Evolutionary conservation across 345 rosid species (phyloP).

Genomic region (Eucalyptus erythrocorys): DNA sequence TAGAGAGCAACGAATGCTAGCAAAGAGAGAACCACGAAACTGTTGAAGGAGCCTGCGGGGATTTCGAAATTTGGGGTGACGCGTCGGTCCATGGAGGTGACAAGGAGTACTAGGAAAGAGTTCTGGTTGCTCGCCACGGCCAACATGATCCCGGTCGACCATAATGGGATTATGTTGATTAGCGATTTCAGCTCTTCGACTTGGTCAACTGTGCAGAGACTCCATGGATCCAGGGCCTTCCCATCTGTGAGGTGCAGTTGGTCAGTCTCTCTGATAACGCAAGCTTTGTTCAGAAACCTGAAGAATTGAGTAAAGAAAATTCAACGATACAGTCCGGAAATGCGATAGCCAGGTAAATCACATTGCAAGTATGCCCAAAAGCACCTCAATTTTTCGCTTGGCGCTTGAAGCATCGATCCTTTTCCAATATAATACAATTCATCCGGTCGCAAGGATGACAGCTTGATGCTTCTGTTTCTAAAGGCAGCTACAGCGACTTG

Average conservation of each 20-base stretch:
- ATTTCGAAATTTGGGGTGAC: constrained; percentile 40
- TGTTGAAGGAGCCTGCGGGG: constrained; percentile 61
- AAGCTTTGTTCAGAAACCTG: constrained; percentile 76
- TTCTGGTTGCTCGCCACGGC: constrained; percentile 43
- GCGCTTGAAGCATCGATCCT: neutral
- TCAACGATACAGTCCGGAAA: neutral
- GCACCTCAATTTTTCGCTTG: constrained; percentile 34
- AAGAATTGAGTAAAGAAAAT: neutral
- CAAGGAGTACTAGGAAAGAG: constrained; percentile 51
- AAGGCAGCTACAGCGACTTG: constrained; percentile 4
- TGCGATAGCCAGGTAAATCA: neutral
- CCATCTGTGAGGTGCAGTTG: constrained; percentile 43
- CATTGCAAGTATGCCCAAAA: neutral
- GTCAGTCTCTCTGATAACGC: constrained; percentile 35
- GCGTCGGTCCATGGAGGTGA: constrained; percentile 63
- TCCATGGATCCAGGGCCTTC: constrained; percentile 52
- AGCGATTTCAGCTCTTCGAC: constrained; percentile 76
- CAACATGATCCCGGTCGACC: constrained; percentile 71
- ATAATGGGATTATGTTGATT: constrained; percentile 49
- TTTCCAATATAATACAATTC: neutral
- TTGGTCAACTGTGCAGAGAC: constrained; percentile 59
- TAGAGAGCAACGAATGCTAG: constrained; percentile 41
- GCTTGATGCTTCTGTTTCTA: neutral
- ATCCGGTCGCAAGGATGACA: neutral
- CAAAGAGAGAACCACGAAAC: constrained; percentile 35